Evolutionary conservation across 305 asterid genomes (phyloP), one percentile per base, ranked within the genome.

Genomic region (Ajuga reptans): DNA sequence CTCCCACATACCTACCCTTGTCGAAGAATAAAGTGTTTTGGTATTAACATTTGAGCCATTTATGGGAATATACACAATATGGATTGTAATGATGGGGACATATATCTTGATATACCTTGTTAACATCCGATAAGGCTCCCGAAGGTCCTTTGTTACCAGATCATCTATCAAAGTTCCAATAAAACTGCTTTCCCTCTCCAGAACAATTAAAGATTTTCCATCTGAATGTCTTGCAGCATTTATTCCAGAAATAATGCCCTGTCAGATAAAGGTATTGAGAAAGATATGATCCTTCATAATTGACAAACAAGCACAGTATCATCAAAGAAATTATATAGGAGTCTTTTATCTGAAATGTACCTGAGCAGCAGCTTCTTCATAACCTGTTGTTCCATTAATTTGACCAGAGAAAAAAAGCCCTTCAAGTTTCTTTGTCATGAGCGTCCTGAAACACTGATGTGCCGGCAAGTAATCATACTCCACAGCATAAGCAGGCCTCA

Each of bases 361-460:
- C 97, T 93, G 99, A 46, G 99, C 95, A 74, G 99, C 99, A 69
- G 99, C 99, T 84, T 93, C 99, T 82, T 93, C 99, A 67, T 93
- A 93, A 57, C 99, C 99, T 49, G 99, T 93, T 69, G 99, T 93
- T 69, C 97, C 99, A 77, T 93, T 93, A 80, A 93, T 93, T 81
- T 93, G 99, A 78, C 99, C 99, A 1, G 99, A 91, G 86, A 93
- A 93, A 79, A 93, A 93, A 59, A 93, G 96, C 12, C 99, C 99
- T 85, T 87, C 93, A 45, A 93, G 80, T 78, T 82, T 91, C 80
- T 93, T 93, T 24, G 99, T 93, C 99, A 93, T 93, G 76, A 93
- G 97, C 52, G 96, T 85, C 79, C 96, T 89, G 53, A 76, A 87
- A 79, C 99, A 93, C 85, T 93, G 99, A 84, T 93, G 80, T 21